Base-by-base conservation (phyloP, 306 rosid genomes). In the Pyrus pyrifolia region DNA sequence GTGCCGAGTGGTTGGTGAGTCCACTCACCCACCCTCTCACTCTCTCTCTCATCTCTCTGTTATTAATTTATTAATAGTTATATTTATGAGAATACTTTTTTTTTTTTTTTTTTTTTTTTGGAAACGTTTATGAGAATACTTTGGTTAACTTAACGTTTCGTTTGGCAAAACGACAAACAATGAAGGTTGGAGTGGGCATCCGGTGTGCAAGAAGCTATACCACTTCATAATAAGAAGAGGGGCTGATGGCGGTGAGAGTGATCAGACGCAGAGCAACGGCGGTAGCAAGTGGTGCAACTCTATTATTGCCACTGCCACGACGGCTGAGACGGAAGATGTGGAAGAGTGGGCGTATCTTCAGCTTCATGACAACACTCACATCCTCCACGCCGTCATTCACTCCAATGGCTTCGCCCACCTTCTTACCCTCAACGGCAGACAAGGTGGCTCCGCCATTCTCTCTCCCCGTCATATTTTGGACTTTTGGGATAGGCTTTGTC, bases 341-440 rank as follows among this genome's bases (percentile, higher is more conserved):
- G 96, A 86, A 64, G 91, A 88, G 7, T 86, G 88, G 89, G 83
- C 87, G 55, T 77, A 85, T 72, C 61, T 8, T 74, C 96, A 90
- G 52, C 70, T 88, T 12, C 88, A 90, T 66, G 93, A 88, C 44
- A 85, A 76, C 72, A 76, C 86, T 5, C 96, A 90, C 83, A 87
- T 90, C 58, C 86, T 90, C 14, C 93, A 90, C 40, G 96, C 89
- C 17, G 86, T 90, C 53, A 80, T 90, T 22, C 96, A 90, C 71
- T 68, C 91, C 66, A 90, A 90, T 74, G 96, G 96, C 31, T 88
- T 85, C 72, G 93, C 87, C 35, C 96, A 90, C n/a, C 73, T 90
- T 63, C 91, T 88, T 49, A 88, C 89, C 4, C 87, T 90, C 7
- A 88, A 85, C 68, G 96, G 91, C 51, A 85, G 80, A 62, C 88